phyloP scores from a whole-genome alignment of 2,329 filamentous ascomycete genomes.

The Shiraia bambusicola region DNA sequence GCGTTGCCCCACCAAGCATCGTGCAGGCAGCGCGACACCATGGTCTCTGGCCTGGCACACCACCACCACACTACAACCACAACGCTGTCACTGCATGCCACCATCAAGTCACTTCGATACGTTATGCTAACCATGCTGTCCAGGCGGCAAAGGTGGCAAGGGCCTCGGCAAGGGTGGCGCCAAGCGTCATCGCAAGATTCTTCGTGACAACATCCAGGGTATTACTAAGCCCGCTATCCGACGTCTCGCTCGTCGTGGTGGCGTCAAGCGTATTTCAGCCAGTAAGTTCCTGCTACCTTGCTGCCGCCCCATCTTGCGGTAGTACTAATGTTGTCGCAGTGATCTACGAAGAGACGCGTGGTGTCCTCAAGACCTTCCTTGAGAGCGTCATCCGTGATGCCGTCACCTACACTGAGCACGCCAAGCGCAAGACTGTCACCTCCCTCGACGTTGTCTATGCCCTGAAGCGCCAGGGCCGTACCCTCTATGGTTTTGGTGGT shows the following conservation, averaged over 20 bases:
- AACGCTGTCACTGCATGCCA: conserved; percentile 12
- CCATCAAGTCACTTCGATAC: conserved; percentile 16
- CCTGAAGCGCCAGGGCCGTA: conserved; percentile 65
- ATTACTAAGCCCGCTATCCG: conserved; percentile 58
- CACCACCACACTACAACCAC: conserved; percentile 15
- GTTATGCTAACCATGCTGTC: conserved; percentile 35
- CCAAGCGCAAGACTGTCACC: conserved; percentile 78
- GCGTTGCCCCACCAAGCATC: conserved; percentile 14
- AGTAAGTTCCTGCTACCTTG: conserved; percentile 40
- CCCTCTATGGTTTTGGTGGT: conserved; percentile 88
- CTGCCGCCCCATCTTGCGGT: too few relatives aligned
- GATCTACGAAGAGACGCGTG: conserved; percentile 79
- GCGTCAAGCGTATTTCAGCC: conserved; percentile 56
- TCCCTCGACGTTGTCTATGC: conserved; percentile 66
- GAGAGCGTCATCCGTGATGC: conserved; percentile 75
- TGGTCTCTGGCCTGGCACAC: conserved; percentile 3
- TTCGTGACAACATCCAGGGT: conserved; percentile 58
- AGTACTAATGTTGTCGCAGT: conserved; percentile 51
- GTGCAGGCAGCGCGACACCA: conserved; percentile 13
- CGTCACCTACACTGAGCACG: conserved; percentile 77
- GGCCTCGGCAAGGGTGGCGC: conserved; percentile 57
- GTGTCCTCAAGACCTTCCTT: conserved; percentile 77
- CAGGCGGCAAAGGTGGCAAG: conserved; percentile 58
- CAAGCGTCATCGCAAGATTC: conserved; percentile 58
- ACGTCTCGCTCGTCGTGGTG: conserved; percentile 56